Percentiles rank a stretch among this genome's conserved stretches.
Evolutionary conservation across 106 monocot species (phyloP).

Genomic region (Allium fistulosum): DNA sequence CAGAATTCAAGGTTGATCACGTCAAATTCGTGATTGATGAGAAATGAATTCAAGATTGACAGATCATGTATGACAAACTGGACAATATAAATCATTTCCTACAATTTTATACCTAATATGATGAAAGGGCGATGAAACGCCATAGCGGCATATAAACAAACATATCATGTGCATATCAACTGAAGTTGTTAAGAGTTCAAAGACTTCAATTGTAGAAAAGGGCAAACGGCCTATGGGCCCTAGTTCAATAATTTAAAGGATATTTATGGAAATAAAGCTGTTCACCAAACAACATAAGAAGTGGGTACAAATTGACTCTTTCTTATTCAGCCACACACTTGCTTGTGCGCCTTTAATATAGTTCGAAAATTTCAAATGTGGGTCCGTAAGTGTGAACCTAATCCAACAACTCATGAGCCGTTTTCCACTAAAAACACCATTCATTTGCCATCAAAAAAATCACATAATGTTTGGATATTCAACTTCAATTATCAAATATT

Average conservation of each 20-base stretch:
- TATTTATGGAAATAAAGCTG: background rate
- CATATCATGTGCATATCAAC: background rate
- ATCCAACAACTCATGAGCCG: conserved; percentile 2
- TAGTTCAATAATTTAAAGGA: background rate
- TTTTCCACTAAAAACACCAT: background rate
- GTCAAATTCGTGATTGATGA: too few relatives aligned
- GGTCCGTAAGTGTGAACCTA: background rate
- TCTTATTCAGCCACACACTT: background rate
- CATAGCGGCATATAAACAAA: conserved; percentile 1
- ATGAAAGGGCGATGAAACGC: background rate
- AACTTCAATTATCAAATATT: too few relatives aligned
- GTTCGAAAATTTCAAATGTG: conserved; percentile 2
- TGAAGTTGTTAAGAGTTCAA: background rate
- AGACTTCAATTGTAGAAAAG: background rate
- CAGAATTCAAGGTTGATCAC: too few relatives aligned
- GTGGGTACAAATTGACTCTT: background rate
- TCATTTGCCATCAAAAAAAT: background rate
- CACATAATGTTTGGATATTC: too few relatives aligned
- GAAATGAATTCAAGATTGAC: too few relatives aligned
- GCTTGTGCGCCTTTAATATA: background rate
- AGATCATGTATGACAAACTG: too few relatives aligned
- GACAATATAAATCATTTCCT: too few relatives aligned
- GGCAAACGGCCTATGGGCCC: background rate
- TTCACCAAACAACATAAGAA: conserved; percentile 1
- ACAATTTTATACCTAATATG: background rate